Base-by-base conservation (phyloP, 345 rosid species). In the Passiflora organensis region DNA sequence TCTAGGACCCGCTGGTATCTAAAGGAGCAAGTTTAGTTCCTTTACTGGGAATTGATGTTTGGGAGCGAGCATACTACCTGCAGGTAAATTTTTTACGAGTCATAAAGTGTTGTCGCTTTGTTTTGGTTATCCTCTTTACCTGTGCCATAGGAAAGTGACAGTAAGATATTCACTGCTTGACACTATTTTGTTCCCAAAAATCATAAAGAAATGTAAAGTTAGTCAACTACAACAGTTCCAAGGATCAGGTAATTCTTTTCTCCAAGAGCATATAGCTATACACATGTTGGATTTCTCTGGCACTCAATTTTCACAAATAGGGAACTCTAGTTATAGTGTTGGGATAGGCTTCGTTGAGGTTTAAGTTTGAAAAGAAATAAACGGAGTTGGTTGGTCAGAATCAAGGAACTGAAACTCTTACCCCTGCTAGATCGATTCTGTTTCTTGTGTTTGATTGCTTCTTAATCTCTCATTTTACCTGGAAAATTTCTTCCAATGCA, bases 1-100 rank as follows among this genome's bases (percentile, higher is more conserved):
- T 52, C 44, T 66, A 93, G 97, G 99, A 93, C 69, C 91, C 97
- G 14, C 71, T 86, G 48, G 91, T 86, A 44, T 82, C 99, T 4
- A 86, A 85, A 75, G 96, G 89, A 63, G 55, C 83, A 60, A 63
- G 50, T 62, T 67, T 93, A 64, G 82, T 85, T 71, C 97, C 97
- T 44, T 64, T 93, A 67, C 77, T 93, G 51, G 99, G 99, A 11
- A 72, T 93, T 62, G 96, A 93, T 76, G 99, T 89, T 25, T 93
- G 97, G 99, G 99, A 93, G 80, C 99, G 89, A 70, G 99, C 97
- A 32, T 93, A 93, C 78, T 93, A 93, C 68, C 72, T 93, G 34
- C 99, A 93, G 94, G 99, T 93, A 68, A 68, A 50, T 6, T 0
- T 5, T 46, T 42, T 55, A 11, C 39, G n/a, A 63, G 37, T 18